Base-by-base conservation (phyloP, 1,284 basidiomycete genomes). In the Flammula alnicola region DNA sequence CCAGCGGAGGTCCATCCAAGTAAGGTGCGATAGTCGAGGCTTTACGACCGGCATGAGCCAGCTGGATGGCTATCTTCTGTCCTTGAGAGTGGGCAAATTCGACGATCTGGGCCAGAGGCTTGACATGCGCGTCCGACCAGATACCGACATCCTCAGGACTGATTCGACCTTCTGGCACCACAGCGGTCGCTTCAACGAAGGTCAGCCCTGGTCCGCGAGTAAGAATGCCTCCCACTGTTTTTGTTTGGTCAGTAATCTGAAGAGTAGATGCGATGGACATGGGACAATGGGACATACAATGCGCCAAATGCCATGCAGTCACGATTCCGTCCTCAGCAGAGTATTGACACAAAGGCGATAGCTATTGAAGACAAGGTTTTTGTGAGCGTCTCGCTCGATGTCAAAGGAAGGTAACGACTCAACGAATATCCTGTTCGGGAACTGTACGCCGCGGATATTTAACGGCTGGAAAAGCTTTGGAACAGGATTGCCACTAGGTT, bases 11-110 rank as follows among this genome's bases (percentile, higher is more conserved):
- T 39, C 30, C 67, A 62, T 11, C 57, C 59, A 54, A 71, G 83
- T 83, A 89, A 0, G 85, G 83, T 1, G 80, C 74, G 9, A 73
- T 57, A 0, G 73, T 77, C 6, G 78, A 80, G 0, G 84, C 84
- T 68, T 93, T 93, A 20, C 91, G 73, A 0, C 91, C 91, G 0
- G 88, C 89, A 61, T 94, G 92, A 0, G 81, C 83, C 10, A 95
- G 78, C 66, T 95, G 93, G 42, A 95, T 81, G 7, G 83, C 92
- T 14, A 93, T 82, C 54, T 80, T 78, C 51, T 83, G 73, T 44
- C 79, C 77, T 56, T 91, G 83, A 1, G 83, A 78, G 64, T 93
- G 90, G 16, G 86, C 83, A 51, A 90, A 91, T 35, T 86, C 79
- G 54, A 91, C 85, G 52, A 95, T 79, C 27, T 83, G 74, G 61